These are phyloP conservation scores for Castanopsis chinensis DNA, from an alignment of 306 rosid genomes.

Conservation along the genomic window DNA sequence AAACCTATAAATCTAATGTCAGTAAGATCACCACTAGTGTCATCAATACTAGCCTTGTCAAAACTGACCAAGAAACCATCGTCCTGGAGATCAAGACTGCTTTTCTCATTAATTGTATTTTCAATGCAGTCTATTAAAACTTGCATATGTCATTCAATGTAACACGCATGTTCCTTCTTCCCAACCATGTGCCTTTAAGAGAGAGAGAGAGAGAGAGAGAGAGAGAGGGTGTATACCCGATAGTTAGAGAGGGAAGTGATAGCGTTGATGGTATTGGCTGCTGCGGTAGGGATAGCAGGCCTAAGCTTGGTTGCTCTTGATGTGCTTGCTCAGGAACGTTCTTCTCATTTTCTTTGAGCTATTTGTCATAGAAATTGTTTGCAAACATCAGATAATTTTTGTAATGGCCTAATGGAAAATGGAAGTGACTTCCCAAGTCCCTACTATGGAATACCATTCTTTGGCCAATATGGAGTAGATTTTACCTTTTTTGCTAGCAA, in stretches of 20 bases:
- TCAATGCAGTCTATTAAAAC: neutral
- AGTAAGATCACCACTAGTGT: no score
- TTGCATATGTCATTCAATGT: neutral
- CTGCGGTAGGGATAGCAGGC: constrained; percentile 36
- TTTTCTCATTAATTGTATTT: no score
- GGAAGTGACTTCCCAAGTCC: neutral
- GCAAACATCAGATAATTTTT: neutral
- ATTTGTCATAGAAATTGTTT: constrained; percentile 1
- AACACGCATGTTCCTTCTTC: constrained; percentile 1
- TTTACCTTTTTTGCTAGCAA: constrained; percentile 59
- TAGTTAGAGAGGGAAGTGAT: constrained; percentile 41
- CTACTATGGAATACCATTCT: neutral
- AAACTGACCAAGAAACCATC: no score
- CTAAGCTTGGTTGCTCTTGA: constrained; percentile 22
- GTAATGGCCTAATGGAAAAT: neutral
- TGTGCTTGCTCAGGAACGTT: constrained; percentile 23
- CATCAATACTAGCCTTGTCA: no score
- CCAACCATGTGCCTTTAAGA: neutral
- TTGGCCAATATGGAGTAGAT: neutral
- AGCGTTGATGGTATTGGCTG: constrained; percentile 16
- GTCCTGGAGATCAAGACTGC: no score
- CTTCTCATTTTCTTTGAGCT: constrained; percentile 65
- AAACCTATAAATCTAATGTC: neutral
- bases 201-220: constrained; percentile 13
- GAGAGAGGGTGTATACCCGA: constrained; percentile 38